Base-by-base conservation (phyloP, 202 grass and related monocot genomes). In the Brachypodium distachyon region DNA sequence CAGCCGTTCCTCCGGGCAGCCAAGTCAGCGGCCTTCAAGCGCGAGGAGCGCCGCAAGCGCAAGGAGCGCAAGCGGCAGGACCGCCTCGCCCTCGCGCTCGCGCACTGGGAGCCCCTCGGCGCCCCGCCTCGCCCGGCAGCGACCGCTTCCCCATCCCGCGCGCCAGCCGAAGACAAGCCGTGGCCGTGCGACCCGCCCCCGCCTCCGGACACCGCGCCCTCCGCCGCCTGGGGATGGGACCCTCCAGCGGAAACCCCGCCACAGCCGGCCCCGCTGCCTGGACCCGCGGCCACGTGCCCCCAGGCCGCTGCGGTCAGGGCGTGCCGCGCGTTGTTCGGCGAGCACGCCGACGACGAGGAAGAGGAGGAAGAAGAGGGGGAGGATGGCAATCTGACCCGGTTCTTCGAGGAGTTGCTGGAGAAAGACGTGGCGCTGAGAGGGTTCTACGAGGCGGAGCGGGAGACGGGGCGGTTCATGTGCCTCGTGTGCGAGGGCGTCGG, bases 21-120 rank as follows among this genome's bases (percentile, higher is more conserved):
- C 68, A 91, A 78, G 64, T 91, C 85, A 9, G 76, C 66, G 37
- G 88, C 85, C 21, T 95, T 95, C 92, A 95, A 91, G 86, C 78
- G 92, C 11, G 92, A 94, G 48, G 88, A 94, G 79, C 86, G 88
- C 76, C 85, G 88, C 59, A 86, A 68, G 79, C 85, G 80, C 78
- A 91, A 88, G 82, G 84, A 85, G 63, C 63, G 87, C 69, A 94
- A 94, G 77, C 62, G 73, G 36, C 86, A 76, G 77, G 81, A 89
- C 9, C 77, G 50, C 34, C 80, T 84, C 34, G 73, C 68, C 37
- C 67, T 82, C 43, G 78, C 79, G 41, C 91, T 90, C 40, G 78
- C 44, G 68, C 73, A 7, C 17, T 90, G 87, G 87, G 52, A 90
- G 21, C 84, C 83, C 34, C 87, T 90, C 75, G 67, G 67, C 42